Evolutionary conservation across 164 flowering plant species (phyloP).

Genomic region (Chloranthus sessilifolius): DNA sequence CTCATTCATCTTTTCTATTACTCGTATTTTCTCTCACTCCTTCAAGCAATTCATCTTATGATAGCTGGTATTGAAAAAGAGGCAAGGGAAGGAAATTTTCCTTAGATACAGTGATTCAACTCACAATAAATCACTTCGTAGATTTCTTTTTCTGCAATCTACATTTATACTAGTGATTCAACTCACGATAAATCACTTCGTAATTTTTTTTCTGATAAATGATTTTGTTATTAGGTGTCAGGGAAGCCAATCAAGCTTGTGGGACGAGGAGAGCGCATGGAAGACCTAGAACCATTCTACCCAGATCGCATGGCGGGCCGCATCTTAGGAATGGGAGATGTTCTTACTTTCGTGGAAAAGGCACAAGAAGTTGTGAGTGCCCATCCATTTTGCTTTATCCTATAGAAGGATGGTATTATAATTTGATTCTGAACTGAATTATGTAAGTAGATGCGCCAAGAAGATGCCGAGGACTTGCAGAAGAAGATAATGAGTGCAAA

Average conservation of each 20-base stretch:
- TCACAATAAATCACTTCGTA: too few relatives aligned
- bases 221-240: slow-evolving; percentile 54
- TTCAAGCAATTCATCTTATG: too few relatives aligned
- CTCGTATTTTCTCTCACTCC: too few relatives aligned
- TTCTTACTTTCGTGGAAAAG: slow-evolving; percentile 95
- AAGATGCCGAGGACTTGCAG: slow-evolving; percentile 93
- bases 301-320: slow-evolving; percentile 99
- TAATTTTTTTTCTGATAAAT: too few relatives aligned
- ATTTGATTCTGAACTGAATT: slow-evolving; percentile 8
- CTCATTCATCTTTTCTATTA: too few relatives aligned
- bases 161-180: too few relatives aligned
- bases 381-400: slow-evolving; percentile 4
- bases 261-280: slow-evolving; percentile 97
- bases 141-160: too few relatives aligned
- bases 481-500: slow-evolving; percentile 97
- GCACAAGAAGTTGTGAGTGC: slow-evolving; percentile 97
- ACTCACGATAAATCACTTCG: too few relatives aligned
- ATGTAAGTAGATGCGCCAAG: slow-evolving; percentile 76
- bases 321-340: slow-evolving; percentile 98
- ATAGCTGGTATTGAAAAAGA: too few relatives aligned
- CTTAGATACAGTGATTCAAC: too few relatives aligned
- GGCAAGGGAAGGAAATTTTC: too few relatives aligned
- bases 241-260: slow-evolving; percentile 99
- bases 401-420: neutral
- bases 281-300: slow-evolving; percentile 96